A percentile compares a stretch with the other conserved stretches of the same genome.
phyloP scores from a whole-genome alignment of 1,139 yeast species.

The Hansenula lynferdii region DNA sequence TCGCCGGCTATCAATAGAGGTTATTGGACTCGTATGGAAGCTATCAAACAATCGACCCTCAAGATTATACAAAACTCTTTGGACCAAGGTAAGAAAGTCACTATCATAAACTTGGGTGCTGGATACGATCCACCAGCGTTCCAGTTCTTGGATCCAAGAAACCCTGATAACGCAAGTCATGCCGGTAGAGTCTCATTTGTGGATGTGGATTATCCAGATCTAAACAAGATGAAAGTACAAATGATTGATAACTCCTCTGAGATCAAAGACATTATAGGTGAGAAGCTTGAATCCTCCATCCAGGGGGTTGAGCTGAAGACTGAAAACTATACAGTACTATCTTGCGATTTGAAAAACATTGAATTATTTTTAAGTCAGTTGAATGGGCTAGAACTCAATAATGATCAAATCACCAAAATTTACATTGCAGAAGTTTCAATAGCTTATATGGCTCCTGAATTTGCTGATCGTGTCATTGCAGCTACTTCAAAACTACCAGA shows the following conservation, averaged over 20 bases:
- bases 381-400: conserved; percentile 15
- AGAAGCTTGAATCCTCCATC: conserved; percentile 6
- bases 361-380: conserved; percentile 37
- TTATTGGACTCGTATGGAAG: conserved; percentile 77
- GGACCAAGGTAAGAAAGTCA: conserved; percentile 18
- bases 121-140: conserved; percentile 81
- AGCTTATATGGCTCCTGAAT: conserved; percentile 69
- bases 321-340: conserved; percentile 50
- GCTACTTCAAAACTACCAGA: conserved; percentile 40
- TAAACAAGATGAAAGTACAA: conserved; percentile 49
- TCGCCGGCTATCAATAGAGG: conserved; percentile 83
- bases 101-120: conserved; percentile 71
- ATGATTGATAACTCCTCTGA: conserved; percentile 48
- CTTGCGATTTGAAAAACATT: conserved; percentile 63
- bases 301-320: conserved; percentile 37
- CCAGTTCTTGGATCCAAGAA: conserved; percentile 43
- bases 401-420: conserved; percentile 38
- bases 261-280: conserved; percentile 43
- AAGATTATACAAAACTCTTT: conserved; percentile 33
- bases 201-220: conserved; percentile 75
- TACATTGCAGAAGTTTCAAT: conserved; percentile 81
- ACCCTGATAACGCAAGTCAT: conserved; percentile 19
- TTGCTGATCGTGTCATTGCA: conserved; percentile 61
- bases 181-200: conserved; percentile 41
- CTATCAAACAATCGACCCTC: conserved; percentile 50